phyloP scores from a whole-genome alignment of 345 rosid species.

The Ceriops zippeliana region DNA sequence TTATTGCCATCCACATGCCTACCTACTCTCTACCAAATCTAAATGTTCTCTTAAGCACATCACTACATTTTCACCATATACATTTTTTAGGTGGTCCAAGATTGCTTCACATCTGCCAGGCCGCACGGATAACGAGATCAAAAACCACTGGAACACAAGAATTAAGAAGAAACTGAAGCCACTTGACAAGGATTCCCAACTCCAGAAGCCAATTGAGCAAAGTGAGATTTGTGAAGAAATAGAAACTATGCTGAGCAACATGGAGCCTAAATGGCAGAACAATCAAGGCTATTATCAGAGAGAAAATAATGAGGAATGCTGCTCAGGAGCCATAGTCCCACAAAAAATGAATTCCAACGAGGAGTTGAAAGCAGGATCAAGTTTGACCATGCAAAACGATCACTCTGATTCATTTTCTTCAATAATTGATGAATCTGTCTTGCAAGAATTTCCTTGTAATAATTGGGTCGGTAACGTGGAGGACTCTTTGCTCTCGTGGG shows the following conservation, averaged over 20 bases:
- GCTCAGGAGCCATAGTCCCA: background rate
- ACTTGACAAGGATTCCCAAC: constrained; percentile 5
- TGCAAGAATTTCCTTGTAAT: background rate
- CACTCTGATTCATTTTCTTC: constrained; percentile 14
- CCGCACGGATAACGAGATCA: constrained; percentile 23
- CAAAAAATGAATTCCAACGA: background rate
- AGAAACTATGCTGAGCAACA: background rate
- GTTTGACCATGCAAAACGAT: background rate
- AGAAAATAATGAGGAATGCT: background rate
- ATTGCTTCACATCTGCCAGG: constrained; percentile 28
- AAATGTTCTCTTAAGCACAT: background rate
- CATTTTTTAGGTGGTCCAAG: constrained; percentile 18
- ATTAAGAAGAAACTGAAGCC: constrained; percentile 21
- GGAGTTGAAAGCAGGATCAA: background rate
- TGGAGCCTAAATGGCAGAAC: background rate
- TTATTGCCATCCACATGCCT: background rate
- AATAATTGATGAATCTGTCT: constrained; percentile 2
- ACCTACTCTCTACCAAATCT: background rate
- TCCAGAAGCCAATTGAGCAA: constrained; percentile 2
- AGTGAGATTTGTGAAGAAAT: background rate
- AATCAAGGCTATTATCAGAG: background rate
- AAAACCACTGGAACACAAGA: constrained; percentile 26
- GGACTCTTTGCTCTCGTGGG: constrained; percentile 19
- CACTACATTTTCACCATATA: too few relatives aligned
- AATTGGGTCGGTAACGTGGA: constrained; percentile 11